phyloP scores from a whole-genome alignment of 805 yeast species.

The Yamadazyma scolyti region DNA sequence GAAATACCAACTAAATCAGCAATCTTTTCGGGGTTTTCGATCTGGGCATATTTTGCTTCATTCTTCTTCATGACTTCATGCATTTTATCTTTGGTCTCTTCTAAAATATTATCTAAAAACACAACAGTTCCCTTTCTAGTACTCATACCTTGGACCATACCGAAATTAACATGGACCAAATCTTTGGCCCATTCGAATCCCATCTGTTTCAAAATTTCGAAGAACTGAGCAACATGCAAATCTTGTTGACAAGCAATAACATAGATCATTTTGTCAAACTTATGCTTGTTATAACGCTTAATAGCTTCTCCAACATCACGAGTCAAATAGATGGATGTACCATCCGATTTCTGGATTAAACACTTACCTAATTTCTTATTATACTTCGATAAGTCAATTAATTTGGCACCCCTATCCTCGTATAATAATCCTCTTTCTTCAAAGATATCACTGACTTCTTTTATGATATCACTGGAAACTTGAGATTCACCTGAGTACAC shows the following conservation, averaged over 20 bases:
- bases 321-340: constrained; percentile 89
- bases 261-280: constrained; percentile 94
- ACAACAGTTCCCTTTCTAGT: constrained; percentile 98
- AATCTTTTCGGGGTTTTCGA: constrained; percentile 88
- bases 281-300: constrained; percentile 76
- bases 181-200: constrained; percentile 83
- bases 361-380: constrained; percentile 93
- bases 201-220: constrained; percentile 88
- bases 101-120: constrained; percentile 89
- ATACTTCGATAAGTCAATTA: constrained; percentile 79
- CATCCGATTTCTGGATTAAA: constrained; percentile 89
- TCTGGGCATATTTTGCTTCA: constrained; percentile 85
- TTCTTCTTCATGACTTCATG: constrained; percentile 94
- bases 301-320: constrained; percentile 97
- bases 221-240: constrained; percentile 88
- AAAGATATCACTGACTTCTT: constrained; percentile 58
- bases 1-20: constrained; percentile 96
- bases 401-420: constrained; percentile 87
- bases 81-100: constrained; percentile 91
- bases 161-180: constrained; percentile 84
- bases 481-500: constrained; percentile 94
- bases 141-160: constrained; percentile 98
- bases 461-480: constrained; percentile 72
- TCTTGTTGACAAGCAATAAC: constrained; percentile 97
- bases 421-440: constrained; percentile 66